Conservation (phyloP, 331 rosid genomes). For the Saraca asoca region DNA sequence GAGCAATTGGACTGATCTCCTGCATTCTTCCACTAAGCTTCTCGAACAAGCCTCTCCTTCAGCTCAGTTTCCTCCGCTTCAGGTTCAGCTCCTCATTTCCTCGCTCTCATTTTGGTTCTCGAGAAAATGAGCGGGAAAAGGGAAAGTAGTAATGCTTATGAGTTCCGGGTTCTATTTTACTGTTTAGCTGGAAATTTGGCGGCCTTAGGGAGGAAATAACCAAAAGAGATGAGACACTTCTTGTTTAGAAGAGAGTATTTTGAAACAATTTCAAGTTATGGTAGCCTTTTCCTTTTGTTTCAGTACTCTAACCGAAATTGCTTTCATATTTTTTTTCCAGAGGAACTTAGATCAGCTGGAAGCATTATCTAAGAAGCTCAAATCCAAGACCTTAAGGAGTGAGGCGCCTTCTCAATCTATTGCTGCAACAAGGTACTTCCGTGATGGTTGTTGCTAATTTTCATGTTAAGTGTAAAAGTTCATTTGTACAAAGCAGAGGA, state of each 20-base stretch:
- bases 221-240: background rate
- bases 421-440: constrained; percentile 87
- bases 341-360: constrained; percentile 95
- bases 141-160: background rate
- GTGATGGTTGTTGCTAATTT: background rate
- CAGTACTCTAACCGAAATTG: constrained; percentile 8
- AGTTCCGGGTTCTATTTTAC: background rate
- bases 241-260: background rate
- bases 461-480: background rate
- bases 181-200: background rate
- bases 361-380: constrained; percentile 91
- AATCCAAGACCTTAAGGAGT: constrained; percentile 78
- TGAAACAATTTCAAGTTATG: background rate
- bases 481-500: background rate
- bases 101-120: constrained; percentile 29
- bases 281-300: background rate
- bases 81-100: constrained; percentile 47
- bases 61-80: constrained; percentile 97
- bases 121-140: background rate
- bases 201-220: background rate
- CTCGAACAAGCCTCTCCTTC: constrained; percentile 98
- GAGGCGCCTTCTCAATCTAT: constrained; percentile 92
- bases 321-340: constrained; percentile 44
- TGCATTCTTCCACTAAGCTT: constrained; percentile 94
- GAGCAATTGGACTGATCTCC: constrained; percentile 79